phyloP scores from a whole-genome alignment of 352 stramenopile species.

The Pythium dissimile region DNA sequence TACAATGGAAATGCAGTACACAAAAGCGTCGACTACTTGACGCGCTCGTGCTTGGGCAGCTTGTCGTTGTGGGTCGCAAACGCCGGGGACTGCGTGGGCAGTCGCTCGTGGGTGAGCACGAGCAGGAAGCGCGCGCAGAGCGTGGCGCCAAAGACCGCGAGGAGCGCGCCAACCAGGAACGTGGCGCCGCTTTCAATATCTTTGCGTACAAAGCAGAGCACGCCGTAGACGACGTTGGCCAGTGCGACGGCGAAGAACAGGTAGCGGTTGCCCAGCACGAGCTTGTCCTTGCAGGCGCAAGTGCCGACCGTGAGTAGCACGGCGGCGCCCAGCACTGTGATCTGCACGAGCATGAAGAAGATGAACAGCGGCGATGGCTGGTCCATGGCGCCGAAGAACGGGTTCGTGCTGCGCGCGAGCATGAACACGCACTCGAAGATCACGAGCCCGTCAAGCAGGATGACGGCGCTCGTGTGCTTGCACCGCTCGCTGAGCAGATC shows the following conservation, averaged over 20 bases:
- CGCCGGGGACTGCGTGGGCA: conserved; percentile 29
- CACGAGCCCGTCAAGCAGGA: conserved; percentile 28
- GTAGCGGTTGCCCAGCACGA: conserved; percentile 24
- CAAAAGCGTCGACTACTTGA: conserved; percentile 9
- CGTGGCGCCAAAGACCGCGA: conserved; percentile 21
- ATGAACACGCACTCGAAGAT: conserved; percentile 30
- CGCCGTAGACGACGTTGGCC: conserved; percentile 26
- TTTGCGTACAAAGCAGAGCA: conserved; percentile 18
- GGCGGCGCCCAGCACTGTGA: conserved; percentile 23
- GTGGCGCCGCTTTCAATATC: conserved; percentile 9
- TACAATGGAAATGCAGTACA: no score
- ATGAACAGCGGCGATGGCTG: conserved; percentile 27
- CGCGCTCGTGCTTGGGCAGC: conserved; percentile 13
- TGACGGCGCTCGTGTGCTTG: conserved; percentile 27
- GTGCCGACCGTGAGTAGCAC: conserved; percentile 26
- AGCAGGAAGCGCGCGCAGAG: conserved; percentile 25
- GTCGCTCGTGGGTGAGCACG: conserved; percentile 18
- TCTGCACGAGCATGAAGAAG: conserved; percentile 34
- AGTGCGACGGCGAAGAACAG: conserved; percentile 24
- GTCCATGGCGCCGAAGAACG: conserved; percentile 32
- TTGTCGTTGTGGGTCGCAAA: no score
- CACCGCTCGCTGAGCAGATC: conserved; percentile 22
- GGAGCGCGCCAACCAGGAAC: conserved; percentile 14
- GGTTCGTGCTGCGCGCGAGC: conserved; percentile 27
- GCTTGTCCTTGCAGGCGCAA: conserved; percentile 23